Percentiles rank a stretch among this genome's conserved stretches.
Evolutionary conservation across 352 stramenopile species (phyloP).

Genomic region (Phytophthora sansomeana): DNA sequence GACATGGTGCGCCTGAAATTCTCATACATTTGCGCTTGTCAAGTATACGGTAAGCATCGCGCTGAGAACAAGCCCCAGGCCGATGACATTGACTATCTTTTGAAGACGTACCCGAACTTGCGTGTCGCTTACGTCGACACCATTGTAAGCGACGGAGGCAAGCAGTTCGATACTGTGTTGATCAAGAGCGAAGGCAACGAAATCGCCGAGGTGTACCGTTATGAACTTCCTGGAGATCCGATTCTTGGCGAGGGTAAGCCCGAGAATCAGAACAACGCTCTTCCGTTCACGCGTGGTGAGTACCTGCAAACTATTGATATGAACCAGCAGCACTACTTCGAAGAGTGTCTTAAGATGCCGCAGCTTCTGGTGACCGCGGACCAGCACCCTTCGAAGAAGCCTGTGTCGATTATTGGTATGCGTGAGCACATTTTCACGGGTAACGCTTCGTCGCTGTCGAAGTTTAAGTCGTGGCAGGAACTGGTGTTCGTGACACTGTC

Average conservation of each 20-base stretch:
- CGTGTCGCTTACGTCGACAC: slow-evolving; percentile 87
- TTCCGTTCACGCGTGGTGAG: slow-evolving; percentile 88
- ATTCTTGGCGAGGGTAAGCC: slow-evolving; percentile 89
- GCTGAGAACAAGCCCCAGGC: slow-evolving; percentile 70
- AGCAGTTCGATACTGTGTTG: slow-evolving; percentile 71
- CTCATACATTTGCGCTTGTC: slow-evolving; percentile 86
- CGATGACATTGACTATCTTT: slow-evolving; percentile 78
- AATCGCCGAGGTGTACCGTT: slow-evolving; percentile 81
- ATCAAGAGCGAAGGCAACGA: slow-evolving; percentile 78
- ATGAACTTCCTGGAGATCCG: slow-evolving; percentile 79
- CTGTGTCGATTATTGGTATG: slow-evolving; percentile 85
- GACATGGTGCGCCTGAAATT: slow-evolving; percentile 88
- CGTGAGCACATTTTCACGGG: slow-evolving; percentile 87
- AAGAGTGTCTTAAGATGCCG: slow-evolving; percentile 90
- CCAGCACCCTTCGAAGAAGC: slow-evolving; percentile 70
- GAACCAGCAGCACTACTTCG: slow-evolving; percentile 92
- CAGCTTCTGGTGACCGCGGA: slow-evolving; percentile 75
- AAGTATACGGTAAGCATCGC: slow-evolving; percentile 86
- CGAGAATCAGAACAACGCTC: slow-evolving; percentile 90
- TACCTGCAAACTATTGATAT: slow-evolving; percentile 92
- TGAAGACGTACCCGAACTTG: slow-evolving; percentile 81
- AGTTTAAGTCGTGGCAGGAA: slow-evolving; percentile 86
- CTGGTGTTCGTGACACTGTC: slow-evolving; percentile 84
- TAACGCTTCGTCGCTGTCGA: slow-evolving; percentile 78
- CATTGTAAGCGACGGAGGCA: slow-evolving; percentile 41